Percentiles rank a stretch among this genome's conserved stretches.
Evolutionary conservation across 495 filamentous ascomycete genomes (phyloP).

Genomic region (Xylaria longipes): DNA sequence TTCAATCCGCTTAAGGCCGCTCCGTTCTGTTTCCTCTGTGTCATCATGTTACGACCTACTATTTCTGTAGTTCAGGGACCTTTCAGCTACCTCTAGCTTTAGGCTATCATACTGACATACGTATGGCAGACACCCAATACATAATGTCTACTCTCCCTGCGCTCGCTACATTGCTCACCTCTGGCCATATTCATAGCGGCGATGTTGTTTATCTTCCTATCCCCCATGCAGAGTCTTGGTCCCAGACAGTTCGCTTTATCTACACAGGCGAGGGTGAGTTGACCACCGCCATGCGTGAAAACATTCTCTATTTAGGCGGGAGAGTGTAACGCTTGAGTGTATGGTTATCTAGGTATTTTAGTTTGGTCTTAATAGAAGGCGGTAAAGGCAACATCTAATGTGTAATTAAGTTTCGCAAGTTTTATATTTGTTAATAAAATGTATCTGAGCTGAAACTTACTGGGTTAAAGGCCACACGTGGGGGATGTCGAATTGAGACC

Average conservation of each 20-base stretch:
- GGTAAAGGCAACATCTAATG: background rate
- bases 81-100: background rate
- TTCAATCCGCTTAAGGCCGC: background rate
- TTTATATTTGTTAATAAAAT: background rate
- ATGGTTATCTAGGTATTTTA: background rate
- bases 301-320: slow-evolving; percentile 61
- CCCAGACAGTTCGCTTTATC: slow-evolving; percentile 54
- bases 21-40: background rate
- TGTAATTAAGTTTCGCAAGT: slow-evolving; percentile 12
- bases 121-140: slow-evolving; percentile 53
- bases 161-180: slow-evolving; percentile 58
- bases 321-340: slow-evolving; percentile 38
- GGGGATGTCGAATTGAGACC: background rate
- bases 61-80: background rate
- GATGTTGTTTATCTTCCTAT: slow-evolving; percentile 63
- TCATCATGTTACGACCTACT: background rate
- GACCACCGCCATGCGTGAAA: slow-evolving; percentile 53
- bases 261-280: slow-evolving; percentile 59
- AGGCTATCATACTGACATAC: slow-evolving; percentile 2
- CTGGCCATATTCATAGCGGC: slow-evolving; percentile 54
- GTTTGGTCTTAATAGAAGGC: background rate
- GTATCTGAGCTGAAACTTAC: background rate
- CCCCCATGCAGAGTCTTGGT: slow-evolving; percentile 61
- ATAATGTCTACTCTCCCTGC: slow-evolving; percentile 57
- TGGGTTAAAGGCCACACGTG: background rate